These are phyloP conservation scores for Citrus trifoliata DNA, from an alignment of 345 rosid genomes.

Conservation along the genomic window DNA sequence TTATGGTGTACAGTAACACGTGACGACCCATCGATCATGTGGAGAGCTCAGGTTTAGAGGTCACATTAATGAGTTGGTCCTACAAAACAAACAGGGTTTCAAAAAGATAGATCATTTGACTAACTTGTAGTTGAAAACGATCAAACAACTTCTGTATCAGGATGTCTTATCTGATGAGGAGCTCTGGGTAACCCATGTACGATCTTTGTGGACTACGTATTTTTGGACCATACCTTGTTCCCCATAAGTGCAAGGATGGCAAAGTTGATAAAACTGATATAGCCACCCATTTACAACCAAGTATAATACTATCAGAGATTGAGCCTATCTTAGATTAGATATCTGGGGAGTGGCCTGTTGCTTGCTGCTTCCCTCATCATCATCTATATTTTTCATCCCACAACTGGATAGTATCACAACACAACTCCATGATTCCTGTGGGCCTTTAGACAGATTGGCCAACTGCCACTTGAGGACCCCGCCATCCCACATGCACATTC, in stretches of 20 bases:
- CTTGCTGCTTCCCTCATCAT: constrained; percentile 16
- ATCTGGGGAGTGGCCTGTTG: constrained; percentile 32
- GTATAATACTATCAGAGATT: constrained; percentile 12
- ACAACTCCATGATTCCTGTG: constrained; percentile 37
- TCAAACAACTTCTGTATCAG: not conserved
- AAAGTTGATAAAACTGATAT: not conserved
- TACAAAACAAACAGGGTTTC: not conserved
- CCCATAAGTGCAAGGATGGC: not conserved
- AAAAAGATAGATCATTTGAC: constrained; percentile 24
- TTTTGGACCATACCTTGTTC: constrained; percentile 21
- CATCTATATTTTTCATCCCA: constrained; percentile 16
- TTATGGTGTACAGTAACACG: not conserved
- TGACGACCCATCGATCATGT: constrained; percentile 10
- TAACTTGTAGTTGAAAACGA: constrained; percentile 1
- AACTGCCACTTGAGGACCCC: constrained; percentile 45
- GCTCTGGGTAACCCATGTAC: not conserved
- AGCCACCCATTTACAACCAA: constrained; percentile 30
- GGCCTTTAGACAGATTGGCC: constrained; percentile 45
- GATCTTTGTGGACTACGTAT: constrained; percentile 14
- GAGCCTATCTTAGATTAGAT: constrained; percentile 37
- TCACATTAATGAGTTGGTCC: not conserved
- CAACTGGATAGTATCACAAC: constrained; percentile 45
- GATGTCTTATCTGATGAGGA: not conserved
- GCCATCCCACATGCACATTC: constrained; percentile 46
- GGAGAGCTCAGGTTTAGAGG: not conserved